Evolutionary conservation across 2,329 filamentous ascomycete genomes (phyloP).

Genomic region (Mycosphaerelloides madeirae): DNA sequence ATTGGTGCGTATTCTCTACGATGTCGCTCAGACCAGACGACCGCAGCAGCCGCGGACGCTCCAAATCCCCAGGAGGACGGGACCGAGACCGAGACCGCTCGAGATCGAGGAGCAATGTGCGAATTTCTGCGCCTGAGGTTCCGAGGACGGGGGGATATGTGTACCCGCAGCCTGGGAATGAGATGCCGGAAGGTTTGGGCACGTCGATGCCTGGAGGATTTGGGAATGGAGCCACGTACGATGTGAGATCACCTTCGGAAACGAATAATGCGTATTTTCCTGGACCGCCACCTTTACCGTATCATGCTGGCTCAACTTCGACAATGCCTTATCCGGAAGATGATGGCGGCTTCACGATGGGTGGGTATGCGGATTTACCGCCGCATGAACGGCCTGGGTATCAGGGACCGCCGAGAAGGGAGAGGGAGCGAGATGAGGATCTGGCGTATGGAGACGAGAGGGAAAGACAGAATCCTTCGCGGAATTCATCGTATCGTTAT

Average conservation of each 20-base stretch:
- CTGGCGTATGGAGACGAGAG: constrained; percentile 29
- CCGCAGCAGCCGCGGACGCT: constrained; percentile 37
- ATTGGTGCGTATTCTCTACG: too few species aligned
- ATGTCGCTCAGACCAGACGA: constrained; percentile 37
- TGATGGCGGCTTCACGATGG: constrained; percentile 38
- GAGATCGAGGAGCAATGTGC: constrained; percentile 38
- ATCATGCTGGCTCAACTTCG: constrained; percentile 8
- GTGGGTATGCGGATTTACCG: constrained; percentile 41
- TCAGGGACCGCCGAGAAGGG: constrained; percentile 4
- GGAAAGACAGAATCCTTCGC: constrained; percentile 11
- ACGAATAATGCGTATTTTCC: constrained; percentile 14
- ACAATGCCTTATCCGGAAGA: constrained; percentile 26
- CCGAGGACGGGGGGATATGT: constrained; percentile 20
- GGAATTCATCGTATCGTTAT: constrained; percentile 20
- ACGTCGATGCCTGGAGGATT: constrained; percentile 21
- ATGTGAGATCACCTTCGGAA: constrained; percentile 36
- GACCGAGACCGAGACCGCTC: constrained; percentile 30
- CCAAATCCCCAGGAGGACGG: constrained; percentile 38
- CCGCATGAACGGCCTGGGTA: constrained; percentile 41
- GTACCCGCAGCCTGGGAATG: constrained; percentile 19
- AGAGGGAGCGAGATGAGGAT: constrained; percentile 22
- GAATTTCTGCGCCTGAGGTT: constrained; percentile 29
- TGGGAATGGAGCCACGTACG: constrained; percentile 33
- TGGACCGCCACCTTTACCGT: constrained; percentile 11
- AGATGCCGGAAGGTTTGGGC: constrained; percentile 17